A percentile compares a stretch with the other conserved stretches of the same genome.
These are phyloP conservation scores for Thalassiosira mediterranea DNA, from an alignment of 352 stramenopile species.

Conservation along the genomic window DNA sequence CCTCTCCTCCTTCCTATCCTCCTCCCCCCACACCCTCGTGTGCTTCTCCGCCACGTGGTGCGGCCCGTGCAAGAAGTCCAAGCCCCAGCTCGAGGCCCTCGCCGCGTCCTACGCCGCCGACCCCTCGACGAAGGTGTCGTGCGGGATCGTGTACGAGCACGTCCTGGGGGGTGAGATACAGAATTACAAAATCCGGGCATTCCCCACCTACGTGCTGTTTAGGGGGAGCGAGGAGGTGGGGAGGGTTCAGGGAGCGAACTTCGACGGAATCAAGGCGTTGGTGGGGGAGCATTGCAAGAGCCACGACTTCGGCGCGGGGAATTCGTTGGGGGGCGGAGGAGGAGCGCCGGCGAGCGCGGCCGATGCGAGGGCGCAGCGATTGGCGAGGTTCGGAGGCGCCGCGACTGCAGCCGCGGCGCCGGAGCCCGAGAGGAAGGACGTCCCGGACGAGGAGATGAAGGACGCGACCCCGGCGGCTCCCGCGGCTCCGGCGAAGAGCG, in stretches of 20 bases:
- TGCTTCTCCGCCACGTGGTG: conserved; percentile 66
- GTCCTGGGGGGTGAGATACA: conserved; percentile 64
- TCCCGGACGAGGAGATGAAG: conserved; percentile 26
- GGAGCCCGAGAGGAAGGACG: conserved; percentile 9
- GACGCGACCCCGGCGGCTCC: too few relatives aligned
- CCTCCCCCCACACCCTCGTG: conserved; percentile 42
- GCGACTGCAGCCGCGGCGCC: conserved; percentile 5
- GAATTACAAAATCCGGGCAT: conserved; percentile 65
- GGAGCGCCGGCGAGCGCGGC: conserved; percentile 27
- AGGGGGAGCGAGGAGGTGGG: conserved; percentile 39
- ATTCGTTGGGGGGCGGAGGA: conserved; percentile 53
- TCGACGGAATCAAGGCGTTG: conserved; percentile 63
- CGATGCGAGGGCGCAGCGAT: conserved; percentile 53
- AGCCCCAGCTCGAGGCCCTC: conserved; percentile 62
- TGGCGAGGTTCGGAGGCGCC: conserved; percentile 56
- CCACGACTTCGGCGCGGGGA: conserved; percentile 47
- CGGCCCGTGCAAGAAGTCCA: conserved; percentile 72
- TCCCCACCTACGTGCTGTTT: conserved; percentile 78
- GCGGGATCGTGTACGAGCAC: conserved; percentile 72
- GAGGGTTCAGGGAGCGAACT: conserved; percentile 70
- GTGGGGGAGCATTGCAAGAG: conserved; percentile 33
- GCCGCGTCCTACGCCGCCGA: conserved; percentile 36
- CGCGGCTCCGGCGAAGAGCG: conserved; percentile 8
- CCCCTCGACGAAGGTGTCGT: conserved; percentile 30
- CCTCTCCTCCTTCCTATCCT: conserved; percentile 54